Percentiles rank a stretch among this genome's conserved stretches.
These are phyloP conservation scores for Ambrosia hybrid DNA, from an alignment of 140 eudicot species.

Conservation along the genomic window DNA sequence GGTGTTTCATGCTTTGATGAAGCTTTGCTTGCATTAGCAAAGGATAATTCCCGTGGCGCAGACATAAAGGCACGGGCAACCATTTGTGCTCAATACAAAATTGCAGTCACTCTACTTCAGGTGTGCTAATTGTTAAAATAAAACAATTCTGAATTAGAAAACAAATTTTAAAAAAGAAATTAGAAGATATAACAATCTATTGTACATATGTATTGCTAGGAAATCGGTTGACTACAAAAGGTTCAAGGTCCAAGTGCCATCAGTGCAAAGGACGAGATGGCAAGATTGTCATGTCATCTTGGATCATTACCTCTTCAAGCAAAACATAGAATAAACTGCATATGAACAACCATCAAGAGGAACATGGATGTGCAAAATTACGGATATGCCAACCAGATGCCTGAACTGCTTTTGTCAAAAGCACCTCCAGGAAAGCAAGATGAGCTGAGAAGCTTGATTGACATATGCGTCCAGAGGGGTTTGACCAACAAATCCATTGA, in stretches of 20 bases:
- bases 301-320: constrained; percentile 97
- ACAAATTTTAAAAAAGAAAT: not conserved
- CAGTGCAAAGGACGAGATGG: constrained; percentile 84
- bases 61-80: constrained; percentile 96
- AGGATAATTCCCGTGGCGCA: constrained; percentile 96
- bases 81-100: constrained; percentile 96
- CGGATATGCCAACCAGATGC: constrained; percentile 74
- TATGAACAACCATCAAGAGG: not conserved
- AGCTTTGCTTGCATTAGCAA: constrained; percentile 95
- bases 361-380: not conserved
- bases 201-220: constrained; percentile 34
- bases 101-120: constrained; percentile 88
- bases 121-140: constrained; percentile 20
- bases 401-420: constrained; percentile 73
- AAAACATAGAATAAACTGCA: constrained; percentile 39
- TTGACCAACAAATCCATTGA: constrained; percentile 86
- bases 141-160: too few species aligned
- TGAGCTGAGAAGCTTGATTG: constrained; percentile 81
- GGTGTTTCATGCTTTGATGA: constrained; percentile 81
- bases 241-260: constrained; percentile 91
- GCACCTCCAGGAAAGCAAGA: constrained; percentile 97
- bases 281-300: constrained; percentile 78
- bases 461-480: constrained; percentile 91
- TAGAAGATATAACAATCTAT: not conserved
- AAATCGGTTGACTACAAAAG: constrained; percentile 82